Base-by-base conservation (phyloP, 176 grass and related monocot genomes). In the Paspalum notatum region DNA sequence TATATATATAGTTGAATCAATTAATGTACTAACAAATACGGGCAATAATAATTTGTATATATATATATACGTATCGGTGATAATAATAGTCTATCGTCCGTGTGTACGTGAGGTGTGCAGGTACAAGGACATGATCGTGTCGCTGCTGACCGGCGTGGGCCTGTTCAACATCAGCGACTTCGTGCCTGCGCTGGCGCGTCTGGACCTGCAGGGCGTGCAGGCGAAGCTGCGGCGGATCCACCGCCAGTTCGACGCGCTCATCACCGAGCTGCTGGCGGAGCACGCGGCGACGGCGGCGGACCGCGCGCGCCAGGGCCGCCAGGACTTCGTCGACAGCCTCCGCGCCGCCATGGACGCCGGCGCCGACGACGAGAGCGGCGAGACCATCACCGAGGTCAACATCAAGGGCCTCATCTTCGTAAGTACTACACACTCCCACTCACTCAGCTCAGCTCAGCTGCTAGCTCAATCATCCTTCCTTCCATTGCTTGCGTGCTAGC, bases 321-420 rank as follows among this genome's bases (percentile, higher is more conserved):
- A 56, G 7, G 94, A 97, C 82, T 97, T 97, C 77, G 84, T 97
- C 54, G 94, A 97, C 76, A 66, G 72, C 76, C 84, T 97, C 45
- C 81, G 81, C 44, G 80, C 88, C 26, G 74, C 85, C 72, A 47
- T 87, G 40, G 68, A 75, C 1, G 85, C 77, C 46, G 75, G 58
- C 37, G 44, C 68, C 37, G 90, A 86, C 47, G 82, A 87, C 6
- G 93, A 87, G 51, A 84, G 85, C 17, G 91, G 94, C 8, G 73
- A 91, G 79, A 89, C 88, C 59, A 85, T 97, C 74, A 81, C 86
- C 40, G 88, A 93, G 80, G 84, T 90, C 80, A 97, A 97, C 84
- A 87, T 97, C 88, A 97, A 97, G 77, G 94, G 85, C 8, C 91
- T 97, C 68, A 93, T 97, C 83, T 97, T 97, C 79, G 94, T 97